Evolutionary conservation across 169 alveolate genomes (phyloP).

Genomic region (Amoebophrya sp.): DNA sequence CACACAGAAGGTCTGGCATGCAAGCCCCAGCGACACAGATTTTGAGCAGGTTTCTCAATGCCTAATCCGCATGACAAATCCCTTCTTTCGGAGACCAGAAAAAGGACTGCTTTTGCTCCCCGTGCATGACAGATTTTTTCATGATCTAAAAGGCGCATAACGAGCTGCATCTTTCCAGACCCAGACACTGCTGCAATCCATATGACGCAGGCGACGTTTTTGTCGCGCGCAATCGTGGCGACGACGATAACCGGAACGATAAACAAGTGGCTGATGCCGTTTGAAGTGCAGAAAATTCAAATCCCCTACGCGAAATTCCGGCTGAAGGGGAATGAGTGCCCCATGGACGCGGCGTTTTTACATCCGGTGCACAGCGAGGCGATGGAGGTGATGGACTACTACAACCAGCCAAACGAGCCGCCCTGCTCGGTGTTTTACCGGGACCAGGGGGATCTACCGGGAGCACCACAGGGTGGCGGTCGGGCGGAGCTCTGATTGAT

Average conservation of each 20-base stretch:
- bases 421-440: neutral
- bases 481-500: conserved; percentile 4
- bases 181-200: no score
- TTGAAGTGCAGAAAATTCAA: neutral
- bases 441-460: neutral
- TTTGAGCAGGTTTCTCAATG: no score
- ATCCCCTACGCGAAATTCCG: neutral
- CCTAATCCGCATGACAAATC: no score
- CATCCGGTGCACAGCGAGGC: neutral
- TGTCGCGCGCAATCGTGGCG: neutral
- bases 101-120: no score
- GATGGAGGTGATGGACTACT: neutral
- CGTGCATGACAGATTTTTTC: no score
- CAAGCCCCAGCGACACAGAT: no score
- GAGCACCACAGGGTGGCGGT: no score
- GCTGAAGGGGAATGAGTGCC: neutral
- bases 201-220: neutral
- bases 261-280: neutral
- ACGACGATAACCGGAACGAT: neutral
- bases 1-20: no score
- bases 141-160: no score
- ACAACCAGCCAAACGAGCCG: neutral
- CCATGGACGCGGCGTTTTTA: neutral
- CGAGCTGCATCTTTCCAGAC: no score
- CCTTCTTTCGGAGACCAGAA: no score